Percentiles rank a stretch among this genome's conserved stretches.
These are phyloP conservation scores for Malus domestica DNA, from an alignment of 306 rosid species.

Conservation along the genomic window ASM211411v1 NC_041800.1:31112233-31112732, in stretches of 20 bases:
- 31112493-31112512: slow-evolving; percentile 95
- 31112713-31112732: not conserved
- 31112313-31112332: not conserved
- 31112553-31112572: slow-evolving; percentile 57
- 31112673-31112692: not conserved
- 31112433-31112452: not conserved
- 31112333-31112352: not conserved
- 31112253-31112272: not conserved
- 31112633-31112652: not conserved
- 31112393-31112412: not conserved
- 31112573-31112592: slow-evolving; percentile 27
- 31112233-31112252: not conserved
- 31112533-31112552: slow-evolving; percentile 45
- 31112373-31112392: not conserved
- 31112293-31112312: not conserved
- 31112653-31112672: not conserved
- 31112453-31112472: not conserved
- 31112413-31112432: not conserved
- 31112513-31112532: slow-evolving; percentile 87
- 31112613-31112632: not conserved
- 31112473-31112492: slow-evolving; percentile 76
- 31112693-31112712: not conserved
- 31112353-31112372: not conserved
- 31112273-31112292: not conserved
- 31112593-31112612: not conserved